Evolutionary conservation across 148 eudicot genomes (phyloP).

Genomic region (Rhododendron molle): DNA sequence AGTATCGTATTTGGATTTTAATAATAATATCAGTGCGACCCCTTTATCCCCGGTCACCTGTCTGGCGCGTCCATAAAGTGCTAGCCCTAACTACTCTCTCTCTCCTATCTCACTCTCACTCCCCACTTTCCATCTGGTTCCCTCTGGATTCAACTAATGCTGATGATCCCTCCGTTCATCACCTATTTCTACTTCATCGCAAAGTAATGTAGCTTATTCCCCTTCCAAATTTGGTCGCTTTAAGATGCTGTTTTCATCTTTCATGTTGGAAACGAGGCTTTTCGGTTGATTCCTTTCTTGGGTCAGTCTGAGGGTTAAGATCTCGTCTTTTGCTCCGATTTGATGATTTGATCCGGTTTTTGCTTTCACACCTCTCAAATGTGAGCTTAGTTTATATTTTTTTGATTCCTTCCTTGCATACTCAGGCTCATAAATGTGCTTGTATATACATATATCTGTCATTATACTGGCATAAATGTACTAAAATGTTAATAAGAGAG

Average conservation of each 20-base stretch:
- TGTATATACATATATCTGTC: background rate
- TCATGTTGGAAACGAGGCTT: background rate
- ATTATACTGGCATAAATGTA: background rate
- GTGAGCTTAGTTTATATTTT: background rate
- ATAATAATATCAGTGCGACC: conserved; percentile 10
- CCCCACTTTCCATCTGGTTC: conserved; percentile 11
- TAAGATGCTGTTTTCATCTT: conserved; percentile 2
- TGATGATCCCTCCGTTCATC: background rate
- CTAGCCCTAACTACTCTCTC: conserved; percentile 35
- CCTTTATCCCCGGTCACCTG: conserved; percentile 50
- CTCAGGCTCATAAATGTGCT: background rate
- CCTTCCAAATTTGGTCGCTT: background rate
- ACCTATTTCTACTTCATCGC: background rate
- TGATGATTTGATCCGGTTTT: conserved; percentile 11
- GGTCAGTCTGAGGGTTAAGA: conserved; percentile 46
- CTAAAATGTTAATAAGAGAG: background rate
- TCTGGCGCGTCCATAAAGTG: conserved; percentile 45
- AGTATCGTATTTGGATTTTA: background rate
- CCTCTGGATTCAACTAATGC: background rate
- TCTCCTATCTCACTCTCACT: conserved; percentile 20
- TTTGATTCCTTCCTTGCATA: conserved; percentile 36
- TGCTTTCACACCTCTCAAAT: conserved; percentile 4
- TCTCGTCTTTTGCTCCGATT: conserved; percentile 32
- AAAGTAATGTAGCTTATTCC: conserved; percentile 3
- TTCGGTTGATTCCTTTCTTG: conserved; percentile 40